A percentile compares a stretch with the other conserved stretches of the same genome.
phyloP scores from a whole-genome alignment of 768 basidiomycete genomes.

The Lactifluus volemus region DNA sequence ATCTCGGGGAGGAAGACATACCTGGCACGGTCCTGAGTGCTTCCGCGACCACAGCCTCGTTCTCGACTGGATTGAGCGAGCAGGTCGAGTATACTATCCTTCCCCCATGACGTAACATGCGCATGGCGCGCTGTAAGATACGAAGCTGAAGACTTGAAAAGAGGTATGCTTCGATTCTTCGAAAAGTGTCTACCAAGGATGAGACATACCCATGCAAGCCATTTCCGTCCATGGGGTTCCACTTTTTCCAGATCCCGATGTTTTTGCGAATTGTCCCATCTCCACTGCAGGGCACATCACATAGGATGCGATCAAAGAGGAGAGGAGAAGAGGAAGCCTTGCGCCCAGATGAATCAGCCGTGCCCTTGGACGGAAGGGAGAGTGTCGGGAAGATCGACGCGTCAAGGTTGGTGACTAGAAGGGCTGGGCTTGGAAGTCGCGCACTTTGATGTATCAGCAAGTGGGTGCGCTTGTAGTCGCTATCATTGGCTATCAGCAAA shows the following conservation, averaged over 20 bases:
- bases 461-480: conserved; percentile 88
- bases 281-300: conserved; percentile 96
- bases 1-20: conserved; percentile 24
- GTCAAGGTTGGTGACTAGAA: conserved; percentile 95
- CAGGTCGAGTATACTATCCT: conserved; percentile 97
- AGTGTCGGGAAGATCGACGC: conserved; percentile 78
- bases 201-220: conserved; percentile 71
- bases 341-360: conserved; percentile 27
- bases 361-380: conserved; percentile 32
- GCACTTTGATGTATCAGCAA: conserved; percentile 97
- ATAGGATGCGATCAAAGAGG: conserved; percentile 87
- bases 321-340: conserved; percentile 35
- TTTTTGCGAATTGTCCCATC: conserved; percentile 97
- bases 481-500: conserved; percentile 91
- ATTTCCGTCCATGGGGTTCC: conserved; percentile 85
- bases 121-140: conserved; percentile 89
- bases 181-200: not conserved
- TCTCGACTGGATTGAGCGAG: conserved; percentile 93
- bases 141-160: conserved; percentile 75
- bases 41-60: conserved; percentile 90
- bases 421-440: conserved; percentile 80
- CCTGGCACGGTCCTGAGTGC: conserved; percentile 68
- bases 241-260: conserved; percentile 86
- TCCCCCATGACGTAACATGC: conserved; percentile 75
- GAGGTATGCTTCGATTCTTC: not conserved